phyloP scores from a whole-genome alignment of 1,284 basidiomycete species.

The Moniliophthora roreri region DNA sequence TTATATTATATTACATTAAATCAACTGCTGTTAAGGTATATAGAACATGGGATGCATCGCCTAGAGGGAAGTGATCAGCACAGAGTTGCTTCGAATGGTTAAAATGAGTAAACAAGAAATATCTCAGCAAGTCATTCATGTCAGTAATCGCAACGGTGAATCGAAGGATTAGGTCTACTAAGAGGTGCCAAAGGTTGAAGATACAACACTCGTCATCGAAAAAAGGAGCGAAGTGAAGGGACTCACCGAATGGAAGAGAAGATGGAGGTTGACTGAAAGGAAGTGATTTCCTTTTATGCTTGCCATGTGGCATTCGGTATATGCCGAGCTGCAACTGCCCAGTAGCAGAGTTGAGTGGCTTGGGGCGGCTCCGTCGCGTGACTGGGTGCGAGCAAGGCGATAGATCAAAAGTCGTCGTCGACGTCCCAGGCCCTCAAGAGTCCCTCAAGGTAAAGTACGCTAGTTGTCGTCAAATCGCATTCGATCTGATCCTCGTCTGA shows the following conservation, averaged over 20 bases:
- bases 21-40: too few relatives aligned
- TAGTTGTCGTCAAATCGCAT: constrained; percentile 7
- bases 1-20: too few relatives aligned
- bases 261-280: constrained; percentile 9
- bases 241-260: constrained; percentile 14
- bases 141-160: constrained; percentile 60
- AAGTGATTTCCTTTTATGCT: constrained; percentile 19
- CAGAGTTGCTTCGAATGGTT: too few relatives aligned
- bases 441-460: constrained; percentile 18
- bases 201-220: constrained; percentile 77
- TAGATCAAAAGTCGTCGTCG: neutral
- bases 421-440: neutral
- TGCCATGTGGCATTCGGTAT: constrained; percentile 20
- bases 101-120: constrained; percentile 21
- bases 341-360: constrained; percentile 1
- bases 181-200: constrained; percentile 84
- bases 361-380: neutral
- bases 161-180: constrained; percentile 69
- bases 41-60: too few relatives aligned
- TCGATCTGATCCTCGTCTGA: neutral
- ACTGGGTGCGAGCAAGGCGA: neutral
- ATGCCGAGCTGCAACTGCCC: constrained; percentile 1
- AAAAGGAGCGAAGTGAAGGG: constrained; percentile 12
- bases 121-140: constrained; percentile 80
- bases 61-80: too few relatives aligned